Conservation (phyloP, 306 rosid species). For the Citrullus amarus region DNA sequence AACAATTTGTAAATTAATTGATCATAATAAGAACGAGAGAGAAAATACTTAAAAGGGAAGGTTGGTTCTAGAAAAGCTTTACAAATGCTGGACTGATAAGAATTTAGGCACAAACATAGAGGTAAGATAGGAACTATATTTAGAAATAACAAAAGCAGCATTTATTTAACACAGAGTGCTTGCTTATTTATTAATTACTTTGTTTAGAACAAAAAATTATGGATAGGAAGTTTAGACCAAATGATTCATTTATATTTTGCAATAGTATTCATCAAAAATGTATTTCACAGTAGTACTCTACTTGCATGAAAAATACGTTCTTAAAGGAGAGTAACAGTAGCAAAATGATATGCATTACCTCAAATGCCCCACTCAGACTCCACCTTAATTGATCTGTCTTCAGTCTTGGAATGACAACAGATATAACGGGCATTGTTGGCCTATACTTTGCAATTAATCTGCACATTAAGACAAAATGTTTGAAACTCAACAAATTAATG, state of each 20-base stretch:
- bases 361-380: constrained; percentile 93
- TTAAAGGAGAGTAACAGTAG: background rate
- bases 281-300: background rate
- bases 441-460: constrained; percentile 42
- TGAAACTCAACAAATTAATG: background rate
- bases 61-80: background rate
- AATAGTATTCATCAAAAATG: background rate
- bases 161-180: background rate
- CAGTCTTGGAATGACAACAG: constrained; percentile 34
- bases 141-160: background rate
- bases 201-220: background rate
- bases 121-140: background rate
- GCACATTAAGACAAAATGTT: constrained; percentile 7
- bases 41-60: background rate
- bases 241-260: background rate
- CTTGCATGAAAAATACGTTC: background rate
- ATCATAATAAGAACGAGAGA: background rate
- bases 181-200: background rate
- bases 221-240: background rate
- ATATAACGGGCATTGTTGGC: constrained; percentile 45
- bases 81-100: background rate
- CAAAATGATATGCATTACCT: constrained; percentile 29
- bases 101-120: background rate
- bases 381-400: constrained; percentile 31
- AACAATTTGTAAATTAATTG: background rate